A percentile compares a stretch with the other conserved stretches of the same genome.
Evolutionary conservation across 2,329 filamentous ascomycete species (phyloP).

Genomic region (Myriosclerotinia curreyana): DNA sequence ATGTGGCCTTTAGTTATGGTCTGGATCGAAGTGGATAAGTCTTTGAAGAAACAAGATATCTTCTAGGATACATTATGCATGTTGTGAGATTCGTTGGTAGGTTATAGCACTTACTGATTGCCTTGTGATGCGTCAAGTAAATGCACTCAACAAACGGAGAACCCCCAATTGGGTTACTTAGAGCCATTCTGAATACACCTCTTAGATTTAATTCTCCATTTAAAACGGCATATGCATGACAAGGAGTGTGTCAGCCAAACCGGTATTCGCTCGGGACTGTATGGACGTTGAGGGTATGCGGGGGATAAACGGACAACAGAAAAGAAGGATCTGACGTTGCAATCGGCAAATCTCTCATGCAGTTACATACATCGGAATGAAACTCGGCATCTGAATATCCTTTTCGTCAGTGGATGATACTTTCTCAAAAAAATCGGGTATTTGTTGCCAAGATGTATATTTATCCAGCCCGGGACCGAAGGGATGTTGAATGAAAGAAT

Average conservation of each 20-base stretch:
- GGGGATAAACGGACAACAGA: background rate
- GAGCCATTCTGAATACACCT: background rate
- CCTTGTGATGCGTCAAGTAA: background rate
- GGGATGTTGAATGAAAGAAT: background rate
- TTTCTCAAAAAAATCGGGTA: conserved; percentile 2
- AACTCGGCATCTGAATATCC: conserved; percentile 11
- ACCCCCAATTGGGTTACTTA: background rate
- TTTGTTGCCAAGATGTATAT: conserved; percentile 5
- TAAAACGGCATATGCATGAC: background rate
- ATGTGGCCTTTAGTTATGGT: conserved; percentile 2
- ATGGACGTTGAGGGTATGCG: background rate
- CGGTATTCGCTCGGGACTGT: conserved; percentile 9
- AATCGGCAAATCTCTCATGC: conserved; percentile 14
- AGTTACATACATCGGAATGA: conserved; percentile 20
- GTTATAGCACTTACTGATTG: background rate
- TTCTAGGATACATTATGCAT: background rate
- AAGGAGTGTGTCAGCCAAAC: conserved; percentile 8
- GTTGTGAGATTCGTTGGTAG: background rate
- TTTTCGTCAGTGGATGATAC: conserved; percentile 8
- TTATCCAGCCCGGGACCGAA: conserved; percentile 11
- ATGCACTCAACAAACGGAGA: background rate
- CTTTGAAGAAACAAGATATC: background rate
- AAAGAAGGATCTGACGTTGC: conserved; percentile 11
- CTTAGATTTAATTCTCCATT: background rate
- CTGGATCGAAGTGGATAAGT: conserved; percentile 10